Percentiles rank a stretch among this genome's conserved stretches.
Evolutionary conservation across 257 asterid genomes (phyloP).

Genomic region (Salvia miltiorrhiza): DNA sequence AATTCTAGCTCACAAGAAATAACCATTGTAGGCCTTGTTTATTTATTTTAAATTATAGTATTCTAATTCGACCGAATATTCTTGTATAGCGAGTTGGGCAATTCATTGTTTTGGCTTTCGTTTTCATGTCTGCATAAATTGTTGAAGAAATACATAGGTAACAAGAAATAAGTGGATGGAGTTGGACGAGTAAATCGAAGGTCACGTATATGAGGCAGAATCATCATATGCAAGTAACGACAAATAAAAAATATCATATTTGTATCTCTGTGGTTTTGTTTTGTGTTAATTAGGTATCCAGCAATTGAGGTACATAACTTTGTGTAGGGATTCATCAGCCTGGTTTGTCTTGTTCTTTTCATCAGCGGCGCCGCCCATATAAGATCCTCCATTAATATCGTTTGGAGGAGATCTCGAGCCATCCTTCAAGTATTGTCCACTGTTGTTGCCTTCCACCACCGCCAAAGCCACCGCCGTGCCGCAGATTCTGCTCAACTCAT

Average conservation of each 20-base stretch:
- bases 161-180: no score
- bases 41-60: no score
- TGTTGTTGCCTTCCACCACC: conserved; percentile 17
- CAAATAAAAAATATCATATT: no score
- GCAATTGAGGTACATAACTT: conserved; percentile 34
- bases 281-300: conserved; percentile 21
- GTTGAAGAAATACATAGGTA: no score
- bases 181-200: conserved; percentile 19
- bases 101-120: background rate
- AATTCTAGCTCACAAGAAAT: no score
- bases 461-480: no score
- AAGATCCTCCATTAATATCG: background rate
- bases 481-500: conserved; percentile 27
- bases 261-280: background rate
- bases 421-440: background rate
- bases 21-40: background rate
- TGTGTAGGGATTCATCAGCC: conserved; percentile 29
- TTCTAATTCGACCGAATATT: background rate
- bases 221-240: background rate
- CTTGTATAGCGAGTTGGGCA: no score
- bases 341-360: conserved; percentile 8
- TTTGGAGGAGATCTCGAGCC: background rate
- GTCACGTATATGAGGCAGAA: background rate
- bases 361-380: background rate
- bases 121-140: background rate